These are phyloP conservation scores for Periglandula ipomoeae DNA, from an alignment of 2,329 filamentous ascomycete species.

Conservation along the genomic window DNA sequence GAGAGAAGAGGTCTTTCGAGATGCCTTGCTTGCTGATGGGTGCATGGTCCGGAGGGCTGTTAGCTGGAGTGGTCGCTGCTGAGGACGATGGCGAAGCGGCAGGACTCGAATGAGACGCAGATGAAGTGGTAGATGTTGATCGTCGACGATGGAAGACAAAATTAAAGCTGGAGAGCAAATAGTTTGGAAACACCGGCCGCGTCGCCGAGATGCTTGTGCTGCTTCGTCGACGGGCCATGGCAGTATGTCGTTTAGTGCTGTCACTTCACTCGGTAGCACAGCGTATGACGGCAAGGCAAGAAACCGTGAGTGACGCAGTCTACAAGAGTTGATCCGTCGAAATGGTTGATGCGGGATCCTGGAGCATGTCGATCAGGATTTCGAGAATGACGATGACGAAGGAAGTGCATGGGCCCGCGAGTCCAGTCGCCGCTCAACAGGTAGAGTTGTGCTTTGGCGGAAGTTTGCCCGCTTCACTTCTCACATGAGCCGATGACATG, in stretches of 20 bases:
- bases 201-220: constrained; percentile 30
- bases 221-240: constrained; percentile 13
- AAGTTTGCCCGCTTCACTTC: neutral
- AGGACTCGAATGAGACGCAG: constrained; percentile 18
- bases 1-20: neutral
- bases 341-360: too few relatives aligned
- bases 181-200: constrained; percentile 38
- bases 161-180: constrained; percentile 41
- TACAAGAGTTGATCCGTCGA: too few relatives aligned
- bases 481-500: constrained; percentile 3
- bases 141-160: constrained; percentile 37
- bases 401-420: too few relatives aligned
- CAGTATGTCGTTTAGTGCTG: neutral
- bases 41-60: constrained; percentile 15
- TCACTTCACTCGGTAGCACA: neutral
- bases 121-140: constrained; percentile 23
- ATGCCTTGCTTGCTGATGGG: constrained; percentile 9
- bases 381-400: too few relatives aligned
- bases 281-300: neutral
- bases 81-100: constrained; percentile 18
- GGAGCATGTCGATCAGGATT: too few relatives aligned
- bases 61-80: constrained; percentile 19
- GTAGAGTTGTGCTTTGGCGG: neutral
- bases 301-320: neutral
- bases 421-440: neutral